Evolutionary conservation across 371 early-diverging fungal species (phyloP).

Genomic region (Lichtheimia ramosa): DNA sequence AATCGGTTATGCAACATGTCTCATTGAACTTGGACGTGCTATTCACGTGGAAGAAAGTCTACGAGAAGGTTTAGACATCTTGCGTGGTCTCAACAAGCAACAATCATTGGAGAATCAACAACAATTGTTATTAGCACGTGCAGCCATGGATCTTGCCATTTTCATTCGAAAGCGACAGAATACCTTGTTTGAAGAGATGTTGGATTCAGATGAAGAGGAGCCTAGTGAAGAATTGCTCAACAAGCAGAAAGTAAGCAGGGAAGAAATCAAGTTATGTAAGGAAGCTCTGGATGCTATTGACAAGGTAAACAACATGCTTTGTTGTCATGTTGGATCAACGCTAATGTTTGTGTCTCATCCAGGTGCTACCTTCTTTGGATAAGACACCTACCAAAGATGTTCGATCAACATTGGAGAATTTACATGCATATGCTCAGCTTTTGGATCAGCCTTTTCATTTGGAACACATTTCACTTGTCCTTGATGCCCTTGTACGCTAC

Average conservation of each 20-base stretch:
- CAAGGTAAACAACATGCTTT: constrained; percentile 13
- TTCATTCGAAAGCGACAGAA: constrained; percentile 28
- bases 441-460: constrained; percentile 27
- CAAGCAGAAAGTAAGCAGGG: constrained; percentile 30
- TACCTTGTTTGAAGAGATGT: constrained; percentile 23
- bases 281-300: constrained; percentile 30
- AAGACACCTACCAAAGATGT: constrained; percentile 3
- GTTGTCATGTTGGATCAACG: background rate
- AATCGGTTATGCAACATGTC: constrained; percentile 39
- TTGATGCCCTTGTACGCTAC: constrained; percentile 16
- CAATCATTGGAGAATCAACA: background rate
- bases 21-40: constrained; percentile 41
- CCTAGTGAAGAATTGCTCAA: constrained; percentile 24
- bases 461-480: constrained; percentile 17
- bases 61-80: constrained; percentile 42
- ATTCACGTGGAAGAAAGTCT: constrained; percentile 46
- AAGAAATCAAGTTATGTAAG: constrained; percentile 31
- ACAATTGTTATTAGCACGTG: constrained; percentile 20
- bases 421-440: constrained; percentile 30
- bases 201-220: constrained; percentile 24
- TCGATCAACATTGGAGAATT: constrained; percentile 20
- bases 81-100: constrained; percentile 27
- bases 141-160: constrained; percentile 25
- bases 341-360: background rate
- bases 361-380: constrained; percentile 5